A percentile compares a stretch with the other conserved stretches of the same genome.
phyloP scores from a whole-genome alignment of 768 basidiomycete genomes.

The Mycena polygramma region DNA sequence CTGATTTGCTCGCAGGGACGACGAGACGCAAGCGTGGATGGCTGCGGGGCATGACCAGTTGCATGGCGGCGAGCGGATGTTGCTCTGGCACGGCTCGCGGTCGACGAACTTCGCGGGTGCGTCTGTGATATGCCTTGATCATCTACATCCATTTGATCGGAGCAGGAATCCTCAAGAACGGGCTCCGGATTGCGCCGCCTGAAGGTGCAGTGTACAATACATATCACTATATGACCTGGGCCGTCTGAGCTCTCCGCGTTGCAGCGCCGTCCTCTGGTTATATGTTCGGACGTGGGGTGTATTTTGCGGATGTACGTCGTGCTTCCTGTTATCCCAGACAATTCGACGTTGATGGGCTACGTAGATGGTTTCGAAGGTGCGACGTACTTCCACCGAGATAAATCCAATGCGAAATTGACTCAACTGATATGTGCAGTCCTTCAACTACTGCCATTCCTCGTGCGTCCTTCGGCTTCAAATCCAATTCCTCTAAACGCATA shows the following conservation, averaged over 20 bases:
- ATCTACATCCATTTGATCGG: neutral
- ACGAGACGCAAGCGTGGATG: constrained; percentile 14
- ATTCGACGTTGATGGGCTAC: neutral
- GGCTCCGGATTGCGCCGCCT: constrained; percentile 21
- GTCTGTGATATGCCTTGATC: no score
- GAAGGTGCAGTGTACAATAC: constrained; percentile 13
- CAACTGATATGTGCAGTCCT: neutral
- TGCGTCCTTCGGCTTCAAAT: neutral
- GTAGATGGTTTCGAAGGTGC: constrained; percentile 25
- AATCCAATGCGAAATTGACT: no score
- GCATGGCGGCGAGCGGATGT: constrained; percentile 7
- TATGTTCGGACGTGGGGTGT: constrained; percentile 25
- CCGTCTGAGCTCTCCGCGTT: neutral
- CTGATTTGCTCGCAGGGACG: neutral
- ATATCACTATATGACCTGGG: neutral
- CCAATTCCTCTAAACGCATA: neutral
- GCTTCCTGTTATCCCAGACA: neutral
- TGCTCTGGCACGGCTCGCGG: constrained; percentile 20
- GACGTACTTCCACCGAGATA: neutral
- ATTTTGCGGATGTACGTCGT: constrained; percentile 27
- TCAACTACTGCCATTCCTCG: constrained; percentile 23
- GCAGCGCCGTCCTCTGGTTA: constrained; percentile 20
- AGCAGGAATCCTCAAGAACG: constrained; percentile 27
- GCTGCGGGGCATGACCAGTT: constrained; percentile 11
- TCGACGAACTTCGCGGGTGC: constrained; percentile 20